These are phyloP conservation scores for Suillus lakei DNA, from an alignment of 768 basidiomycete genomes.

Conservation along the genomic window DNA sequence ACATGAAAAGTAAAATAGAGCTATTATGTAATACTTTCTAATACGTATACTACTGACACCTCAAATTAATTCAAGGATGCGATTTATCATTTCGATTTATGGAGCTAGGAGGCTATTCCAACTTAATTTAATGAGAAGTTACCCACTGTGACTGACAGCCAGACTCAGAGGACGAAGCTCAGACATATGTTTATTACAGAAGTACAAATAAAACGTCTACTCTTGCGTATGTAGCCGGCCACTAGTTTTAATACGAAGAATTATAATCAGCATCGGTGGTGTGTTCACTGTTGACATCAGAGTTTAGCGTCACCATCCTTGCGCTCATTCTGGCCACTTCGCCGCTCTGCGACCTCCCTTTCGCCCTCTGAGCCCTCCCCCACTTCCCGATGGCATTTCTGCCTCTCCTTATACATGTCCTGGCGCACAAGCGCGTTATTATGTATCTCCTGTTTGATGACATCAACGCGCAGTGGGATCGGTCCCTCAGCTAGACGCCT, in stretches of 20 bases:
- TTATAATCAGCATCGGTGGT: background rate
- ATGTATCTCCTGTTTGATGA: conserved; percentile 8
- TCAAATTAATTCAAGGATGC: no score
- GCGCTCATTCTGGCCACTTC: background rate
- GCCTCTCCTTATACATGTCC: background rate
- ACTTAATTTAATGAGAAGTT: no score
- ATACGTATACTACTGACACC: no score
- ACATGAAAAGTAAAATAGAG: no score
- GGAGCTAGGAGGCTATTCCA: no score
- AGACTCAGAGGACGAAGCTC: background rate
- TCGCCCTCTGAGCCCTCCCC: background rate
- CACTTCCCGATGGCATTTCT: background rate
- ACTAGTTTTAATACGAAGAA: background rate
- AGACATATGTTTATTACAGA: no score
- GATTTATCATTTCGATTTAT: no score
- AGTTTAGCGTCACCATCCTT: conserved; percentile 26
- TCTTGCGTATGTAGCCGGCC: background rate
- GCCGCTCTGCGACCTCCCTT: background rate
- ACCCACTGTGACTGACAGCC: no score
- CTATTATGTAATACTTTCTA: no score
- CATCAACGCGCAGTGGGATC: conserved; percentile 12
- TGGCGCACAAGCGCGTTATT: background rate
- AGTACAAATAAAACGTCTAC: background rate
- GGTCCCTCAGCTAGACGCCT: conserved; percentile 11
- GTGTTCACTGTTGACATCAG: conserved; percentile 12